A percentile compares a stretch with the other conserved stretches of the same genome.
phyloP scores from a whole-genome alignment of 2,329 filamentous ascomycete species.

The Salinomyces thailandicus region DNA sequence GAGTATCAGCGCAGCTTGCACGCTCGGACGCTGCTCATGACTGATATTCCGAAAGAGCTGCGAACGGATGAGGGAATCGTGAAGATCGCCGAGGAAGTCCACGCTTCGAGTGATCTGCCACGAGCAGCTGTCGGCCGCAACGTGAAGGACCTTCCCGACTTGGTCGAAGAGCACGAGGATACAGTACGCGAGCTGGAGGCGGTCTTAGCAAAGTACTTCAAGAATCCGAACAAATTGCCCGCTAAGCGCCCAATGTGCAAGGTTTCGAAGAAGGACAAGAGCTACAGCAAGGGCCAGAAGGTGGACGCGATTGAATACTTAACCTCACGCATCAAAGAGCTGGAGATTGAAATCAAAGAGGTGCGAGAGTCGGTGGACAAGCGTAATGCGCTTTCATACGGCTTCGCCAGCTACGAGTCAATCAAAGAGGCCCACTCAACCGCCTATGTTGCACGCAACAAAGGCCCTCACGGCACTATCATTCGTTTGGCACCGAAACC shows the following conservation, averaged over 20 bases:
- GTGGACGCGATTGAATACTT: constrained; percentile 93
- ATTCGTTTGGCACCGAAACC: constrained; percentile 74
- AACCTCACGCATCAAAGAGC: constrained; percentile 67
- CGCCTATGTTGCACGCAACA: constrained; percentile 69
- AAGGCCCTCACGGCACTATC: constrained; percentile 67
- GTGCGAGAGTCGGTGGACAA: constrained; percentile 74
- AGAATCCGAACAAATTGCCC: constrained; percentile 72
- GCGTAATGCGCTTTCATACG: constrained; percentile 79
- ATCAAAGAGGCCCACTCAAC: constrained; percentile 82
- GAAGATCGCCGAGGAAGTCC: constrained; percentile 68
- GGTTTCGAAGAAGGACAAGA: constrained; percentile 66
- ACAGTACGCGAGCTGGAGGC: constrained; percentile 73
- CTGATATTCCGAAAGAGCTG: constrained; percentile 68
- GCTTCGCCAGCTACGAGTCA: constrained; percentile 85
- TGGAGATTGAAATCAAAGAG: constrained; percentile 77
- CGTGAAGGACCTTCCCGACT: constrained; percentile 74
- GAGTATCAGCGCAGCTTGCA: constrained; percentile 86
- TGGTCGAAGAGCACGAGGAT: constrained; percentile 75
- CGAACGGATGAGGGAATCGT: constrained; percentile 80
- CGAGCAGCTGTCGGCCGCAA: constrained; percentile 79
- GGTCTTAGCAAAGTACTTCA: constrained; percentile 80
- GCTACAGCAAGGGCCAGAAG: constrained; percentile 57
- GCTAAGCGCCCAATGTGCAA: constrained; percentile 65
- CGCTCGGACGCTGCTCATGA: constrained; percentile 58
- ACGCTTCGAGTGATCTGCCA: constrained; percentile 67